Evolutionary conservation across 345 rosid genomes (phyloP).

Genomic region (Limnanthes douglasii): DNA sequence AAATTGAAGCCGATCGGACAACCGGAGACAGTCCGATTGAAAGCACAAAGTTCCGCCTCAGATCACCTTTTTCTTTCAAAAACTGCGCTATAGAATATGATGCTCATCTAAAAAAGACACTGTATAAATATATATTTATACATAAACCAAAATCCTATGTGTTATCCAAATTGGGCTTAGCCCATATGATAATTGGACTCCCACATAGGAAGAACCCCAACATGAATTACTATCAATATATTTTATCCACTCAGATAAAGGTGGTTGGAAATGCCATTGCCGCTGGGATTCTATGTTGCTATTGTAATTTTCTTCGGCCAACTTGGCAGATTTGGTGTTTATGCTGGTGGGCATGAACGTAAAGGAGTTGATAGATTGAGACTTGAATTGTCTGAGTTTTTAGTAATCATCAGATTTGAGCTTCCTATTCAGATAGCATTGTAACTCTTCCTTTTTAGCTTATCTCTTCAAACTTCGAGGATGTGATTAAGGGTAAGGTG

Average conservation of each 20-base stretch:
- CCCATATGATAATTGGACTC: too few species aligned
- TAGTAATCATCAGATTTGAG: conserved; percentile 18
- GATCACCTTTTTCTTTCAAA: too few species aligned
- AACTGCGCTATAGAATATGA: too few species aligned
- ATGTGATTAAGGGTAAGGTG: conserved; percentile 10
- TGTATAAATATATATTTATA: too few species aligned
- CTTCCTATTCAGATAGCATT: conserved; percentile 49
- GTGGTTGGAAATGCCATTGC: conserved; percentile 23
- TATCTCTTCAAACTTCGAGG: conserved; percentile 16
- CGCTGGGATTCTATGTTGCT: conserved; percentile 24
- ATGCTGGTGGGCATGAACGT: conserved; percentile 40
- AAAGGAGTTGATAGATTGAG: conserved; percentile 33
- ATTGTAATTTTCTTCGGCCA: conserved; percentile 55
- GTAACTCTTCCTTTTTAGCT: conserved; percentile 36
- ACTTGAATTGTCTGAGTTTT: conserved; percentile 24
- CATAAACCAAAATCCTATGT: too few species aligned
- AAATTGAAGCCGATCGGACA: too few species aligned
- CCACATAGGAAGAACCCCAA: too few species aligned
- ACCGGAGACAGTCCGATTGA: too few species aligned
- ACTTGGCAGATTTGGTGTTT: conserved; percentile 72
- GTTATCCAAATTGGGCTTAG: too few species aligned
- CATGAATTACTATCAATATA: conserved; percentile 41
- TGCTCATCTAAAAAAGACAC: too few species aligned
- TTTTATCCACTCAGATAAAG: conserved; percentile 32
- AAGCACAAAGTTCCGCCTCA: too few species aligned